These are phyloP conservation scores for Paracorniculantispora psalliotae DNA, from an alignment of 2,329 filamentous ascomycete genomes.

Conservation along the genomic window DNA sequence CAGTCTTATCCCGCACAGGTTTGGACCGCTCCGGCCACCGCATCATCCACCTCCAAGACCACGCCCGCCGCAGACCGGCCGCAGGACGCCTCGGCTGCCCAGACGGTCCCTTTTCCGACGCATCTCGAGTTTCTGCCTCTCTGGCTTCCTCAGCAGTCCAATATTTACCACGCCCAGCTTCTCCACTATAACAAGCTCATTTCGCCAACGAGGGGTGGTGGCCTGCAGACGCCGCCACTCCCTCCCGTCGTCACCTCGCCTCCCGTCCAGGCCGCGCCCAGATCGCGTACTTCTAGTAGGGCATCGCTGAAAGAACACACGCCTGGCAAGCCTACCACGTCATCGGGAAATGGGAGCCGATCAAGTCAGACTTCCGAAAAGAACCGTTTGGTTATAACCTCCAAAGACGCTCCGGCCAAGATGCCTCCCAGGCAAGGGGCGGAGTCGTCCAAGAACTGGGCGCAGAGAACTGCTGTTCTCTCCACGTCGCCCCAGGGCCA, in stretches of 20 bases:
- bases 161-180: slow-evolving; percentile 57
- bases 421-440: slow-evolving; percentile 43
- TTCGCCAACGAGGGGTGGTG: slow-evolving; percentile 50
- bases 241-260: slow-evolving; percentile 52
- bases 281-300: slow-evolving; percentile 57
- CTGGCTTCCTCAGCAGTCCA: slow-evolving; percentile 54
- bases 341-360: slow-evolving; percentile 63
- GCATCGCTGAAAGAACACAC: slow-evolving; percentile 50
- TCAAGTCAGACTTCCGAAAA: slow-evolving; percentile 51
- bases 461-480: slow-evolving; percentile 25
- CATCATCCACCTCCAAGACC: slow-evolving; percentile 18
- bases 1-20: slow-evolving; percentile 29
- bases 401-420: slow-evolving; percentile 48
- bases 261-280: slow-evolving; percentile 50
- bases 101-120: slow-evolving; percentile 31
- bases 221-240: slow-evolving; percentile 52
- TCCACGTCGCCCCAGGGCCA: slow-evolving; percentile 27
- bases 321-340: slow-evolving; percentile 41
- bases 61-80: slow-evolving; percentile 27
- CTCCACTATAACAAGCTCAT: slow-evolving; percentile 63
- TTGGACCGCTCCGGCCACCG: slow-evolving; percentile 8
- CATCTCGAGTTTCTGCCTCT: slow-evolving; percentile 52
- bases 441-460: slow-evolving; percentile 27
- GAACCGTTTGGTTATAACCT: slow-evolving; percentile 58
- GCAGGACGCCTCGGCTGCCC: slow-evolving; percentile 27